A percentile compares a stretch with the other conserved stretches of the same genome.
Evolutionary conservation across 2,329 filamentous ascomycete species (phyloP).

Genomic region (Cercospora nicotianae): DNA sequence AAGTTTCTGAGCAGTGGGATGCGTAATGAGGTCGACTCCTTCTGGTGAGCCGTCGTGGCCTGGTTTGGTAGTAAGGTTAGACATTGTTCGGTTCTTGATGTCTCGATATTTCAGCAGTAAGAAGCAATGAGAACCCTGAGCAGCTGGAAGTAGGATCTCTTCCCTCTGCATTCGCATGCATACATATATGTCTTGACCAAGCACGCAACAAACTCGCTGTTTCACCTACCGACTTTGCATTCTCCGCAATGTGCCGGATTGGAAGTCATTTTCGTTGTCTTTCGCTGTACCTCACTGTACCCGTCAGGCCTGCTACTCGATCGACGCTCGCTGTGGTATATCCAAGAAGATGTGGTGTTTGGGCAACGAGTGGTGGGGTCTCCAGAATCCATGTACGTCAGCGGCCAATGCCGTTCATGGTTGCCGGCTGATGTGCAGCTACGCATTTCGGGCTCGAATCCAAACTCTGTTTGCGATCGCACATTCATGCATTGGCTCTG

Average conservation of each 20-base stretch:
- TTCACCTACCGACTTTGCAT: conserved; percentile 17
- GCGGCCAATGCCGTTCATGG: conserved; percentile 1
- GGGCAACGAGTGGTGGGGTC: neutral
- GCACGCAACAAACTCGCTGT: neutral
- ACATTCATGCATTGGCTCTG: neutral
- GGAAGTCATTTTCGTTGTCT: neutral
- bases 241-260: conserved; percentile 15
- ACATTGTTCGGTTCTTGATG: conserved; percentile 5
- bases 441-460: neutral
- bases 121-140: neutral
- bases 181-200: neutral
- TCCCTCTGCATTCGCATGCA: neutral
- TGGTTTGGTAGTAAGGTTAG: conserved; percentile 9
- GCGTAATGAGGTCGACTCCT: conserved; percentile 28
- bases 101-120: neutral
- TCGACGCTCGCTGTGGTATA: neutral
- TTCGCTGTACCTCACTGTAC: neutral
- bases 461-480: neutral
- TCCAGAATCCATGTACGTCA: neutral
- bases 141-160: neutral
- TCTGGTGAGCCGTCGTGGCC: conserved; percentile 29
- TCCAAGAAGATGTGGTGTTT: neutral
- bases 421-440: neutral
- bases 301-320: neutral
- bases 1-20: conserved; percentile 29